Evolutionary conservation across 495 filamentous ascomycete species (phyloP).

Genomic region (Acidiella bohemica): DNA sequence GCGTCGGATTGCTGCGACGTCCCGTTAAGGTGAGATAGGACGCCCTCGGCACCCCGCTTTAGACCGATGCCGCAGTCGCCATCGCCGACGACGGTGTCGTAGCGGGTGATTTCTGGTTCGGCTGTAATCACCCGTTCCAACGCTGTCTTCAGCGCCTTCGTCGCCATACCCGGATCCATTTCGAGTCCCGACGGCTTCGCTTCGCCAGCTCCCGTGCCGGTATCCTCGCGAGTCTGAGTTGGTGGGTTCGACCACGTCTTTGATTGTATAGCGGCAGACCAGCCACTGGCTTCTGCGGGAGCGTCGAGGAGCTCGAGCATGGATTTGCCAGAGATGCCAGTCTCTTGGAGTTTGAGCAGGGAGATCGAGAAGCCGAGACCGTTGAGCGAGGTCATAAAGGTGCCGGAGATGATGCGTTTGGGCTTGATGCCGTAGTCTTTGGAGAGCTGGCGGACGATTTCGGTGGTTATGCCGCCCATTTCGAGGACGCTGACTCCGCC

Average conservation of each 20-base stretch:
- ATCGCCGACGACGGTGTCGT: constrained; percentile 86
- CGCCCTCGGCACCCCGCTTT: constrained; percentile 71
- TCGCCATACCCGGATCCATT: constrained; percentile 45
- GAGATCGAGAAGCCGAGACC: constrained; percentile 85
- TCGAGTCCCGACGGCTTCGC: constrained; percentile 55
- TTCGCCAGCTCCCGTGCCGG: constrained; percentile 32
- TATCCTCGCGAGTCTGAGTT: constrained; percentile 15
- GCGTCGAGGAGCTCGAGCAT: constrained; percentile 83
- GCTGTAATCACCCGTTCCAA: constrained; percentile 58
- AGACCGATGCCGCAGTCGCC: constrained; percentile 90
- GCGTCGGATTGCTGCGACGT: constrained; percentile 50
- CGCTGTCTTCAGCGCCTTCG: constrained; percentile 48
- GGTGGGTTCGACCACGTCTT: constrained; percentile 38
- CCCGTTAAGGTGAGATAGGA: constrained; percentile 45
- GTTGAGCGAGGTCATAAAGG: constrained; percentile 80
- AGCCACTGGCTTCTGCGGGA: constrained; percentile 71
- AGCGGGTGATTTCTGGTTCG: constrained; percentile 75
- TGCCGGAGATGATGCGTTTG: constrained; percentile 50
- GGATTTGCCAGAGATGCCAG: constrained; percentile 63
- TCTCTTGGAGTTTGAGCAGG: constrained; percentile 67
- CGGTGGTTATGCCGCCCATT: constrained; percentile 75
- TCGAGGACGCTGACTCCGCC: constrained; percentile 83
- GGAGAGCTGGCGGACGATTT: constrained; percentile 67
- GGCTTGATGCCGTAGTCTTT: constrained; percentile 57
- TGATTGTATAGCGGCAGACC: constrained; percentile 55